These are phyloP conservation scores for Fagopyrum homotropicum DNA, from an alignment of 148 eudicot species.

Conservation along the genomic window DNA sequence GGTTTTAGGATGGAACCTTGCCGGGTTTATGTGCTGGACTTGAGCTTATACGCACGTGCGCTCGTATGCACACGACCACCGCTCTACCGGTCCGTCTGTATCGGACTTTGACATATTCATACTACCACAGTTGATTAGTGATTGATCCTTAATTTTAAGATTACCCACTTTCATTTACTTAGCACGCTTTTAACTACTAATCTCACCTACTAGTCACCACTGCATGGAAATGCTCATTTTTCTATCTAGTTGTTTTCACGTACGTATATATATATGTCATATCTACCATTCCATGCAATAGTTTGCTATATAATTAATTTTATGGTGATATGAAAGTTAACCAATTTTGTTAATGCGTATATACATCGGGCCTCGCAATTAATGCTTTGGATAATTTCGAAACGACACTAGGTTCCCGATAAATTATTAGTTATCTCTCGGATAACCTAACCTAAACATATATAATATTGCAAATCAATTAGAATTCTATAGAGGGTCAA, in stretches of 20 bases:
- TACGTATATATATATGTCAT: background rate
- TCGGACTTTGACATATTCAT: too few relatives aligned
- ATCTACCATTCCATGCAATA: background rate
- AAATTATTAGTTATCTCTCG: background rate
- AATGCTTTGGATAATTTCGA: too few relatives aligned
- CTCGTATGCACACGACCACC: background rate
- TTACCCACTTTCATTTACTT: background rate
- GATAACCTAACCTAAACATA: too few relatives aligned
- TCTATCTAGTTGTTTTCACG: background rate
- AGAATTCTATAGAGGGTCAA: background rate
- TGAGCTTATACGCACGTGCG: background rate
- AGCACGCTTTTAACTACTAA: background rate
- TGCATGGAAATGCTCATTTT: background rate
- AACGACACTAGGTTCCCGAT: slow-evolving; percentile 2
- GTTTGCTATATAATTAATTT: background rate
- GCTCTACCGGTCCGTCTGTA: too few relatives aligned
- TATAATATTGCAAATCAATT: too few relatives aligned
- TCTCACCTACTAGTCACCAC: background rate
- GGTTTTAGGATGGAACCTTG: too few relatives aligned
- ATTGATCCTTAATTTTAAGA: background rate
- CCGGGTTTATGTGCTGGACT: too few relatives aligned
- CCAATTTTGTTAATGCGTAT: too few relatives aligned
- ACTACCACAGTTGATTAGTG: background rate
- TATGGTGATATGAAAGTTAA: background rate
- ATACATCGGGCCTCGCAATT: too few relatives aligned